Evolutionary conservation across 1,284 basidiomycete species (phyloP).

Genomic region (Malassezia vespertilionis): DNA sequence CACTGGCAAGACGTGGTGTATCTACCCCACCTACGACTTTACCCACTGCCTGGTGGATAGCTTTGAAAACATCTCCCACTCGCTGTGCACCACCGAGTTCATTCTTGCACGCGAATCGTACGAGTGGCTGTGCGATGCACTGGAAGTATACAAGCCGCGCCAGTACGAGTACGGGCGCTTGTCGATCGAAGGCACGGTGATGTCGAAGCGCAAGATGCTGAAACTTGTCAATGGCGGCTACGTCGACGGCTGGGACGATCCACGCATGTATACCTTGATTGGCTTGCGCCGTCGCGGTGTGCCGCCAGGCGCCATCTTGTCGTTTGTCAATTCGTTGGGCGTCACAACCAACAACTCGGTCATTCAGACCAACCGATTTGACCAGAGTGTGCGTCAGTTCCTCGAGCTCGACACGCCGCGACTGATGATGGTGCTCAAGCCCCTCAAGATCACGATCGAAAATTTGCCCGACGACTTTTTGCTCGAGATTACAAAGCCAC

Average conservation of each 20-base stretch:
- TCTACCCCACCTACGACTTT: constrained; percentile 94
- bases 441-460: constrained; percentile 72
- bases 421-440: constrained; percentile 81
- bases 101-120: constrained; percentile 93
- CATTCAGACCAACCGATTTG: constrained; percentile 79
- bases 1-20: constrained; percentile 74
- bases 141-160: constrained; percentile 93
- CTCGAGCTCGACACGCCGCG: constrained; percentile 80
- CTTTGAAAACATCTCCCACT: constrained; percentile 98
- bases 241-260: constrained; percentile 93
- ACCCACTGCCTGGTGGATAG: constrained; percentile 98
- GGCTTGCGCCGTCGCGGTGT: constrained; percentile 86
- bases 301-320: constrained; percentile 84
- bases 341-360: constrained; percentile 73
- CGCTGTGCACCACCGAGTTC: constrained; percentile 92
- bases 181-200: constrained; percentile 86
- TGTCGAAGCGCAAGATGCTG: constrained; percentile 91
- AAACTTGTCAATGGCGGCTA: constrained; percentile 73
- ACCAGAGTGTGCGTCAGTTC: constrained; percentile 75
- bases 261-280: constrained; percentile 92
- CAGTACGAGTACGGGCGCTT: constrained; percentile 95
- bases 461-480: constrained; percentile 80
- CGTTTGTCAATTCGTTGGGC: constrained; percentile 83
- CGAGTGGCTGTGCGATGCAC: constrained; percentile 95
- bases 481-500: constrained; percentile 72